Evolutionary conservation across 2,329 filamentous ascomycete species (phyloP).

Genomic region (Beauveria pseudobassiana): DNA sequence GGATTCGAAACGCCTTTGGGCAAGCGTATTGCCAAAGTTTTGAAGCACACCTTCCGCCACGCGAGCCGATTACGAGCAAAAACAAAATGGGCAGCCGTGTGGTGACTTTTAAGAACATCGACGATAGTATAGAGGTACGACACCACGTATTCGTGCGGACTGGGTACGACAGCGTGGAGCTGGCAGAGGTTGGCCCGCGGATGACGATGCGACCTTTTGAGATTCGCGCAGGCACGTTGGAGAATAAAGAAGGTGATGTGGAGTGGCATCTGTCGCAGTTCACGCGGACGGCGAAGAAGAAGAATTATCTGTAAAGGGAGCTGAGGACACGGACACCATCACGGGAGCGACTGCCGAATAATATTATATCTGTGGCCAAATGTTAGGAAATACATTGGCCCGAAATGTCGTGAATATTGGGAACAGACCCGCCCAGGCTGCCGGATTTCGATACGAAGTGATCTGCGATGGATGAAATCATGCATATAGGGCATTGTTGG

Average conservation of each 20-base stretch:
- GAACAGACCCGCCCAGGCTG: not conserved
- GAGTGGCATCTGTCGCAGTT: constrained; percentile 97
- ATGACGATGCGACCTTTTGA: constrained; percentile 98
- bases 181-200: constrained; percentile 82
- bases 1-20: constrained; percentile 80
- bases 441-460: not conserved
- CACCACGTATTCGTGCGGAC: constrained; percentile 83
- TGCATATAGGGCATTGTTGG: not conserved
- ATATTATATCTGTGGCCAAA: not conserved
- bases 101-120: constrained; percentile 89
- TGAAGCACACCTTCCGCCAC: constrained; percentile 90
- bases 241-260: constrained; percentile 90
- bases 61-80: constrained; percentile 64
- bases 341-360: not conserved
- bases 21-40: constrained; percentile 73
- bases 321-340: not conserved
- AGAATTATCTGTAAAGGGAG: constrained; percentile 73
- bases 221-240: constrained; percentile 82
- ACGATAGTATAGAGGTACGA: constrained; percentile 87
- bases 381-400: not conserved
- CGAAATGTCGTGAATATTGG: not conserved
- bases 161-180: constrained; percentile 78
- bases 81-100: constrained; percentile 79
- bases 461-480: not conserved
- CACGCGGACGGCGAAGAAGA: constrained; percentile 87